phyloP scores from a whole-genome alignment of 805 yeast genomes.

The Pichia nakasei region DNA sequence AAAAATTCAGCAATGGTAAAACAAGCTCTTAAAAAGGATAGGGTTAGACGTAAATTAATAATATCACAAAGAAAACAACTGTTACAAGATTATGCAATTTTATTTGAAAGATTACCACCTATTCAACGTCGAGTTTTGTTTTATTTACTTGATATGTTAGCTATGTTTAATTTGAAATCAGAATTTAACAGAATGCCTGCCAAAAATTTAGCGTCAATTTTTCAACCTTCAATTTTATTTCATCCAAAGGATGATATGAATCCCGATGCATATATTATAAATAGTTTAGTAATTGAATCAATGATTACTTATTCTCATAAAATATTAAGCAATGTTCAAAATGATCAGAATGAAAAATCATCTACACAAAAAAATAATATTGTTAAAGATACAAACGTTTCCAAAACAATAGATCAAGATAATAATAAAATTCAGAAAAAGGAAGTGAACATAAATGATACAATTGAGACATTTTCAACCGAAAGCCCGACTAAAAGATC shows the following conservation, averaged over 20 bases:
- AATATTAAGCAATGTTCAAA: conserved; percentile 26
- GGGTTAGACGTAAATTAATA: neutral
- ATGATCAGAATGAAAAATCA: neutral
- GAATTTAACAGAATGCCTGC: conserved; percentile 84
- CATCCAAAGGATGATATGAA: conserved; percentile 90
- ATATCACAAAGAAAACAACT: conserved; percentile 58
- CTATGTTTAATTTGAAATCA: conserved; percentile 75
- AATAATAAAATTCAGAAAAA: neutral
- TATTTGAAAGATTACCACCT: conserved; percentile 66
- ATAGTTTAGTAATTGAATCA: conserved; percentile 81
- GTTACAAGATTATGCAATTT: conserved; percentile 56
- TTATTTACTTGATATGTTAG: conserved; percentile 77
- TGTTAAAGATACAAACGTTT: neutral
- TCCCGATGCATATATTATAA: conserved; percentile 83
- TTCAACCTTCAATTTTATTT: conserved; percentile 91
- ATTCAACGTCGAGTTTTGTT: conserved; percentile 74
- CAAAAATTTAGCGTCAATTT: conserved; percentile 86
- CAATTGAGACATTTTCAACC: neutral
- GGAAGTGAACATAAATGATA: neutral
- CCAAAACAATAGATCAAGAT: no score
- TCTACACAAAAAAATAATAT: neutral
- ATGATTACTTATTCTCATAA: conserved; percentile 79
- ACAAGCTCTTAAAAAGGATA: conserved; percentile 14
- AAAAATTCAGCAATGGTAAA: conserved; percentile 9
- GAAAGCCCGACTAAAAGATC: neutral